phyloP scores from a whole-genome alignment of 331 rosid species.

The Rosa hybrid region DNA sequence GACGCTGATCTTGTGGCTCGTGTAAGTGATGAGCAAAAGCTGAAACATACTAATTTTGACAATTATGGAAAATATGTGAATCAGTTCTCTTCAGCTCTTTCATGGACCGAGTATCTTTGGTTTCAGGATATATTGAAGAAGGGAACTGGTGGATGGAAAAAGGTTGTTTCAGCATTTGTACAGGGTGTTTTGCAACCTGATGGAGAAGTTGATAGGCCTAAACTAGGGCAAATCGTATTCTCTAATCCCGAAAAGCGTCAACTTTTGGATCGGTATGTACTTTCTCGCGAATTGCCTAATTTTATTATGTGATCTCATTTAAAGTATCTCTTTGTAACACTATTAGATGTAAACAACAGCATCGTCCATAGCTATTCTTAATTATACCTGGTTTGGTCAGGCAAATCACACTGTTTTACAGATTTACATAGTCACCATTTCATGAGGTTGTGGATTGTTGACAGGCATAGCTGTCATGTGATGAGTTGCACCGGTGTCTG shows the following conservation, averaged over 20 bases:
- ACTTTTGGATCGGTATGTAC: constrained; percentile 17
- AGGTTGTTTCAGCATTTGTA: constrained; percentile 70
- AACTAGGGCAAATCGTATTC: constrained; percentile 77
- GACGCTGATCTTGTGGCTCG: too few species aligned
- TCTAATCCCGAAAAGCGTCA: constrained; percentile 70
- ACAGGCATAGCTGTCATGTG: too few species aligned
- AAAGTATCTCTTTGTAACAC: too few species aligned
- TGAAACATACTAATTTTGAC: background rate
- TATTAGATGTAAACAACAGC: too few species aligned
- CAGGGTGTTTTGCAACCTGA: constrained; percentile 56
- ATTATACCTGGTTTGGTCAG: too few species aligned
- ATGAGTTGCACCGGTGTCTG: too few species aligned
- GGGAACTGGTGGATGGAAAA: constrained; percentile 71
- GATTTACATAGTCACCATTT: too few species aligned
- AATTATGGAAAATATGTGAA: background rate
- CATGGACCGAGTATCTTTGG: background rate
- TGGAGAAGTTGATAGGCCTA: constrained; percentile 70
- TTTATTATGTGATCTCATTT: too few species aligned
- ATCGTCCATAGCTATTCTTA: too few species aligned
- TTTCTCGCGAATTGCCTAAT: too few species aligned
- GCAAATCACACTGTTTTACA: too few species aligned
- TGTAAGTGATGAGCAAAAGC: constrained; percentile 33
- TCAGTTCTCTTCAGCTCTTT: background rate
- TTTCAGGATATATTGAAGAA: constrained; percentile 57
- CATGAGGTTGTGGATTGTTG: too few species aligned